These are phyloP conservation scores for Hypoxylon rubiginosum DNA, from an alignment of 2,329 filamentous ascomycete species.

Conservation along the genomic window DNA sequence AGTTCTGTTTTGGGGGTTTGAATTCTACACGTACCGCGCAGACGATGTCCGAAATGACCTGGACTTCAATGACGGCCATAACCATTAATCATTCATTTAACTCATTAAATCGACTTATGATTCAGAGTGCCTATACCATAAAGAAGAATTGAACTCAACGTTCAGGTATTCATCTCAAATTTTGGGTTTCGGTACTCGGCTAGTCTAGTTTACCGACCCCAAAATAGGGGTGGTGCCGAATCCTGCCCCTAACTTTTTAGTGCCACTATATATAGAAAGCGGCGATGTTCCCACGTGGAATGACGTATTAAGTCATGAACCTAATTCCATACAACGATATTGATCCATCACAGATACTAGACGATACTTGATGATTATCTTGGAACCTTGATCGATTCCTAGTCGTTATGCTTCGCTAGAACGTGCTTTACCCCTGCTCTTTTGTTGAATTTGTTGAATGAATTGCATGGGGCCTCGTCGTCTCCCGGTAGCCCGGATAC, in stretches of 20 bases:
- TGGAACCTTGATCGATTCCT: neutral
- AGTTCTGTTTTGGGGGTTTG: neutral
- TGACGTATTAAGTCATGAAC: neutral
- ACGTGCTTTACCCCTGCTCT: neutral
- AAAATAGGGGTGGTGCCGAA: neutral
- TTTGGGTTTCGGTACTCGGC: neutral
- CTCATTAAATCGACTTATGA: too few relatives aligned
- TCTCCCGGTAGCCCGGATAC: neutral
- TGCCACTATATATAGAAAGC: neutral
- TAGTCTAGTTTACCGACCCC: neutral
- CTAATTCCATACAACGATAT: neutral
- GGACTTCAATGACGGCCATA: slow-evolving; percentile 44
- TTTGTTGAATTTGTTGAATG: neutral
- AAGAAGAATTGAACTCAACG: neutral
- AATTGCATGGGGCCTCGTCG: neutral
- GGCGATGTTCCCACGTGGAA: neutral
- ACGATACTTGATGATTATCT: too few relatives aligned
- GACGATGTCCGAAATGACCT: slow-evolving; percentile 51
- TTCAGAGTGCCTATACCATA: neutral
- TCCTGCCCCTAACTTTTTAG: too few relatives aligned
- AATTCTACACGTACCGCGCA: slow-evolving; percentile 47
- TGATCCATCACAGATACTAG: too few relatives aligned
- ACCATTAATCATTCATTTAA: neutral
- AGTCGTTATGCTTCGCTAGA: neutral
- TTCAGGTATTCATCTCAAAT: neutral